These are phyloP conservation scores for Metarhizium album DNA, from an alignment of 2,329 filamentous ascomycete genomes.

Conservation along the genomic window DNA sequence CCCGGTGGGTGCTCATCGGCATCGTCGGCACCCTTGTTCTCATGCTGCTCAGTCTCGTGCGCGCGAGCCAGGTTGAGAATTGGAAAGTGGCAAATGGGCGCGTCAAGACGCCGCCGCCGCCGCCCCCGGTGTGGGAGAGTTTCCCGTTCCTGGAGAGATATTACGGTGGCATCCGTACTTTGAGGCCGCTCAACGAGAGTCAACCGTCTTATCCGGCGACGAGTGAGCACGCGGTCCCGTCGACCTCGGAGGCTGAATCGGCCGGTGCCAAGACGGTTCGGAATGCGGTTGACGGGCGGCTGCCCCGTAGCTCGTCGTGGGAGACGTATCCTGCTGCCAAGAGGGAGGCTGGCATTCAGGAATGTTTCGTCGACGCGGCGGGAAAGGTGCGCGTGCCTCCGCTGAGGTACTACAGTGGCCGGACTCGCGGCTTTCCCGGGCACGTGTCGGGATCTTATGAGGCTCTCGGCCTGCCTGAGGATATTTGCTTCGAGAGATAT, in stretches of 20 bases:
- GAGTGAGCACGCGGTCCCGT: conserved; percentile 37
- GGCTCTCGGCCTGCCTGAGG: conserved; percentile 63
- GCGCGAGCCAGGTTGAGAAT: conserved; percentile 63
- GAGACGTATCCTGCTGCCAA: conserved; percentile 21
- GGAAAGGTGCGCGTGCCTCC: conserved; percentile 56
- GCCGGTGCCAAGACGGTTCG: conserved; percentile 8
- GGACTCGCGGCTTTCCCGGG: conserved; percentile 75
- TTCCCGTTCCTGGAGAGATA: conserved; percentile 83
- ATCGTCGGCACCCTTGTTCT: conserved; percentile 60
- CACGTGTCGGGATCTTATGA: conserved; percentile 81
- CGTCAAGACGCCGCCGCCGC: conserved; percentile 34
- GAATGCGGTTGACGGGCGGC: conserved; percentile 6
- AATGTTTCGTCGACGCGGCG: conserved; percentile 68
- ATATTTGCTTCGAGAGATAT: conserved; percentile 89
- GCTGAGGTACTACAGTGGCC: conserved; percentile 64
- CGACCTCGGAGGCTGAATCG: conserved; percentile 4
- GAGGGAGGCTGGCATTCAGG: conserved; percentile 44
- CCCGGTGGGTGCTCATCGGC: conserved; percentile 66
- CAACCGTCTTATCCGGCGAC: conserved; percentile 69
- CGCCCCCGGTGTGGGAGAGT: conserved; percentile 67
- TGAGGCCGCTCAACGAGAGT: conserved; percentile 57
- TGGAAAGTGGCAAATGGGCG: conserved; percentile 45
- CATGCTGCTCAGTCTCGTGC: conserved; percentile 66
- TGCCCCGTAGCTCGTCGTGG: conserved; percentile 21
- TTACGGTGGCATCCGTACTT: conserved; percentile 71